Percentiles rank a stretch among this genome's conserved stretches.
Evolutionary conservation across 352 stramenopile genomes (phyloP).

Genomic region (Plasmopara halstedii): DNA sequence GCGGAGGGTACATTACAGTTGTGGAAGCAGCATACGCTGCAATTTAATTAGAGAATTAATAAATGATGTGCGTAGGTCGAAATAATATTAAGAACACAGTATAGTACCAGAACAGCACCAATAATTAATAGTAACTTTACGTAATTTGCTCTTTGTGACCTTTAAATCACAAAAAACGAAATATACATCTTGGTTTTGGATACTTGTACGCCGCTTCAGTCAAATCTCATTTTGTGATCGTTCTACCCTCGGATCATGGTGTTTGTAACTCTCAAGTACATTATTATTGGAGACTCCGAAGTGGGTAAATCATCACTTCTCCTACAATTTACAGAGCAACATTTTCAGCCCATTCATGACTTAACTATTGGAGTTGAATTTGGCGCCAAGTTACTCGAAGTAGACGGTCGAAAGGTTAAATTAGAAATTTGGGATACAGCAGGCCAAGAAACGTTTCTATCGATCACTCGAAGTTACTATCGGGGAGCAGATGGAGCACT

Average conservation of each 20-base stretch:
- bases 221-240: neutral
- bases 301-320: conserved; percentile 88
- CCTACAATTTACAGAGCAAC: conserved; percentile 87
- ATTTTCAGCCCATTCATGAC: conserved; percentile 86
- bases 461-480: conserved; percentile 87
- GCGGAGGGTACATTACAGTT: conserved; percentile 34
- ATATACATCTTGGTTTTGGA: neutral
- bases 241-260: conserved; percentile 50
- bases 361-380: conserved; percentile 91
- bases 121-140: neutral
- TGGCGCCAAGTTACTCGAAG: conserved; percentile 76
- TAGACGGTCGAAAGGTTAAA: conserved; percentile 83
- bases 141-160: too few relatives aligned
- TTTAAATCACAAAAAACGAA: too few relatives aligned
- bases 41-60: too few relatives aligned
- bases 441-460: conserved; percentile 85
- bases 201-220: neutral
- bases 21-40: conserved; percentile 27
- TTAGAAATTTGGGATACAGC: conserved; percentile 91
- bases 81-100: too few relatives aligned
- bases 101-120: too few relatives aligned
- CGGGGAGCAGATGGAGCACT: conserved; percentile 79
- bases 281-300: conserved; percentile 85
- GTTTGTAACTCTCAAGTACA: conserved; percentile 87
- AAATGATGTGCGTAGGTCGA: too few relatives aligned